Percentiles rank a stretch among this genome's conserved stretches.
These are phyloP conservation scores for Nicotiana obtusifolia DNA, from an alignment of 257 asterid genomes.

Conservation along the genomic window DNA sequence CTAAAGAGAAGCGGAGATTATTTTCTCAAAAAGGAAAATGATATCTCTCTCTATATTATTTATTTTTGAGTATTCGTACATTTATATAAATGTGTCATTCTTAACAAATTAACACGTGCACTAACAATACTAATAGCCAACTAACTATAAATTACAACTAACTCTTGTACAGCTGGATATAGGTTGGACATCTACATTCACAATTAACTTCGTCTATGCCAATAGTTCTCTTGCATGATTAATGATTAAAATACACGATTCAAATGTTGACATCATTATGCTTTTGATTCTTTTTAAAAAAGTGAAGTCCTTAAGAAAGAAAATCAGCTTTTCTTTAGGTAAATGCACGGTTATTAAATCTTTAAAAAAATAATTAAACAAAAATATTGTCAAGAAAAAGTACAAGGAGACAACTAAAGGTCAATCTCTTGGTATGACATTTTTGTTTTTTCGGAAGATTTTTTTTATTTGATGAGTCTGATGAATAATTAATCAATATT, in stretches of 20 bases:
- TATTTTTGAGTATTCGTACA: too few species aligned
- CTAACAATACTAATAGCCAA: too few species aligned
- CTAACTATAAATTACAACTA: too few species aligned
- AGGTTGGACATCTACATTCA: too few species aligned
- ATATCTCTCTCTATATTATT: too few species aligned
- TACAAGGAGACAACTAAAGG: not conserved
- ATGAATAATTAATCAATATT: not conserved
- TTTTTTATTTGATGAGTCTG: not conserved
- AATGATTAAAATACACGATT: not conserved
- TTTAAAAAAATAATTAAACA: not conserved
- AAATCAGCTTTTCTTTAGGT: too few species aligned
- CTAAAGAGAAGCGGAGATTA: too few species aligned
- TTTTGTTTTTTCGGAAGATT: not conserved
- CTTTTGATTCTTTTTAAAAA: not conserved
- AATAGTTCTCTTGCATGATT: not conserved
- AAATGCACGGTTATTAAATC: not conserved
- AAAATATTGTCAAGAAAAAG: not conserved
- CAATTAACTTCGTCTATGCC: too few species aligned
- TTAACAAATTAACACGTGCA: too few species aligned
- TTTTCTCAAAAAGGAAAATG: too few species aligned
- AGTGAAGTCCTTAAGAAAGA: not conserved
- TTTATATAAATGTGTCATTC: too few species aligned
- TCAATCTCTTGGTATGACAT: not conserved
- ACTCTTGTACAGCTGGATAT: too few species aligned
- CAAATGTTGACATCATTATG: conserved; percentile 8